These are phyloP conservation scores for Aspergillus piperis DNA, from an alignment of 2,329 filamentous ascomycete species.

Conservation along the genomic window DNA sequence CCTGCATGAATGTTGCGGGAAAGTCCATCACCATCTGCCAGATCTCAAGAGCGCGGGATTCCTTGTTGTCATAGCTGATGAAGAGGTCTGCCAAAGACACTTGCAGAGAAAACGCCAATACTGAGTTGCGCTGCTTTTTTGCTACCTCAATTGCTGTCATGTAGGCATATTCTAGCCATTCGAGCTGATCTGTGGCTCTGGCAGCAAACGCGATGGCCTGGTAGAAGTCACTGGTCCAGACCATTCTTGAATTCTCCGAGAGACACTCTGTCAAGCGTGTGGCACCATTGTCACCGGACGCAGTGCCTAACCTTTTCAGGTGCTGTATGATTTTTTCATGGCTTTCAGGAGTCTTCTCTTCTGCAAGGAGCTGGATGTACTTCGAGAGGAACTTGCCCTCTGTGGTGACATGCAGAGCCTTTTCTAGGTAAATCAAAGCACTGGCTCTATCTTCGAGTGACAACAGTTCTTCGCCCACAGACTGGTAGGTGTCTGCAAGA, in stretches of 20 bases:
- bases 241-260: neutral
- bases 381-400: neutral
- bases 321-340: neutral
- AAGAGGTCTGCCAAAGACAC: neutral
- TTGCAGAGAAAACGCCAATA: neutral
- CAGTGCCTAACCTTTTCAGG: neutral
- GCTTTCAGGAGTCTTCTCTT: neutral
- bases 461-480: neutral
- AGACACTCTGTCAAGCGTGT: neutral
- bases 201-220: neutral
- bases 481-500: neutral
- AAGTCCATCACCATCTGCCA: constrained; percentile 1
- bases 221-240: neutral
- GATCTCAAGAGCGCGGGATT: neutral
- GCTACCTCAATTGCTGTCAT: neutral
- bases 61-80: neutral
- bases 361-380: neutral
- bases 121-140: neutral
- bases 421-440: neutral
- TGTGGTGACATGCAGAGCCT: neutral
- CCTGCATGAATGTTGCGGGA: neutral
- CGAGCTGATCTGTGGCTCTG: neutral
- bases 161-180: neutral
- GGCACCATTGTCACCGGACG: neutral
- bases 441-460: neutral